Conservation (phyloP, 2,329 filamentous ascomycete species). For the Fusarium sp. region DNA sequence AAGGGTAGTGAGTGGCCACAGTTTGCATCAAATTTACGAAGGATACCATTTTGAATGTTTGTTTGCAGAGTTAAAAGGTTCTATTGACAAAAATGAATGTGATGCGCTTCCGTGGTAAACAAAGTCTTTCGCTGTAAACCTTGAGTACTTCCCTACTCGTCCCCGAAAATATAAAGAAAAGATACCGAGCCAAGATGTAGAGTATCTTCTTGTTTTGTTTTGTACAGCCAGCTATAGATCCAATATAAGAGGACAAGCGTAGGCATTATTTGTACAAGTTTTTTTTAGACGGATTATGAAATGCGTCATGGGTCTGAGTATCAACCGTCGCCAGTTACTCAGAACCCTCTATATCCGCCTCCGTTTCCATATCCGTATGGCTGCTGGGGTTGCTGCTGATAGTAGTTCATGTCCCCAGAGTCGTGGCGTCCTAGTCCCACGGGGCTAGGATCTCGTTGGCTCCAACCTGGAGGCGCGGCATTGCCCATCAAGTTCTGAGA, state of each 20-base stretch:
- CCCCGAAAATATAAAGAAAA: constrained; percentile 31
- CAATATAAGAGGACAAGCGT: constrained; percentile 17
- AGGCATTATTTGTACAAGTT: constrained; percentile 28
- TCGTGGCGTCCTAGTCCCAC: constrained; percentile 33
- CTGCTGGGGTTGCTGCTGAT: constrained; percentile 41
- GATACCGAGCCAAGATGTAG: neutral
- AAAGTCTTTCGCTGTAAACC: constrained; percentile 42
- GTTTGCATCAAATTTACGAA: constrained; percentile 41
- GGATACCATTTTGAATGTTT: constrained; percentile 40
- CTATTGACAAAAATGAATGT: constrained; percentile 47
- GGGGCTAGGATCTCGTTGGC: constrained; percentile 42
- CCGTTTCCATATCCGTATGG: constrained; percentile 42
- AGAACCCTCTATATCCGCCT: constrained; percentile 45
- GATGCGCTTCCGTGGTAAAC: constrained; percentile 47
- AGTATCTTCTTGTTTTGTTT: constrained; percentile 6
- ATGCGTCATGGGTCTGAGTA: constrained; percentile 31
- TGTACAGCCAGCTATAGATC: constrained; percentile 24
- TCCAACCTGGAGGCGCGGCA: constrained; percentile 55
- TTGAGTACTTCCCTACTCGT: constrained; percentile 25
- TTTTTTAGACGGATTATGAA: constrained; percentile 10
- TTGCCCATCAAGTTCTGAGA: constrained; percentile 54
- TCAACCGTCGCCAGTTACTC: constrained; percentile 21
- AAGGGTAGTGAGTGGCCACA: neutral
- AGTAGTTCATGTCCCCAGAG: constrained; percentile 40
- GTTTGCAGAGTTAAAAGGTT: constrained; percentile 46